Base-by-base conservation (phyloP, 1,139 yeast genomes). In the Saccharomycopsis hybrid region DNA sequence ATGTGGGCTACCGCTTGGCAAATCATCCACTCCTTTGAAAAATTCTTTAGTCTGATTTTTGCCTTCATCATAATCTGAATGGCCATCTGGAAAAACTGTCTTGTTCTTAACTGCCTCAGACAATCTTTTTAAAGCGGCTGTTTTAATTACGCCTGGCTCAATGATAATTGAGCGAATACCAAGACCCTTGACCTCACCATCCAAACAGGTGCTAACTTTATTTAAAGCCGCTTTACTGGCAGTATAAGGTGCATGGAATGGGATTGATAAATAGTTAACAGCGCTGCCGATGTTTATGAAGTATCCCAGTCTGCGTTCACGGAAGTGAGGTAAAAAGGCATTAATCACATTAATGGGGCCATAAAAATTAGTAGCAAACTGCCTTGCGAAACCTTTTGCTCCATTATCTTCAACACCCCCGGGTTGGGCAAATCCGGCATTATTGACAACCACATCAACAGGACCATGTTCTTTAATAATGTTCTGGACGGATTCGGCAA, bases 71-170 rank as follows among this genome's bases (percentile, higher is more conserved):
- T 32, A 43, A 8, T 18, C 40, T n/a, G n/a, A 8, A 24, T 32
- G 5, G 18, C 7, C 18, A 2, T 18, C 44, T 2, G 25, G 36
- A 41, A 41, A 18, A 18, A 18, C 18, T 18, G 18, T 18, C 18
- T 18, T 18, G 18, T 18, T 18, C 18, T 18, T 18, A 30, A 18
- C 3, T 7, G n/a, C 31, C 27, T 41, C 31, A n/a, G 11, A 11
- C 24, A 36, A 36, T 5, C 39, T 36, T 7, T 11, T 9, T 11
- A 40, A 40, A 11, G 25, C 13, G 8, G 9, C 13, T 9, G 46
- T 43, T 43, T 18, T 32, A 25, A 43, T 31, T n/a, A 33, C 11
- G 24, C 46, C 46, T 4, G 46, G 38, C 33, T 43, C 46, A 24
- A 43, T 25, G 3, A 29, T n/a, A 9, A 43, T 33, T 9, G 30